Conservation (phyloP, 495 filamentous ascomycete genomes). For the Hypoxylon intermedium region DNA sequence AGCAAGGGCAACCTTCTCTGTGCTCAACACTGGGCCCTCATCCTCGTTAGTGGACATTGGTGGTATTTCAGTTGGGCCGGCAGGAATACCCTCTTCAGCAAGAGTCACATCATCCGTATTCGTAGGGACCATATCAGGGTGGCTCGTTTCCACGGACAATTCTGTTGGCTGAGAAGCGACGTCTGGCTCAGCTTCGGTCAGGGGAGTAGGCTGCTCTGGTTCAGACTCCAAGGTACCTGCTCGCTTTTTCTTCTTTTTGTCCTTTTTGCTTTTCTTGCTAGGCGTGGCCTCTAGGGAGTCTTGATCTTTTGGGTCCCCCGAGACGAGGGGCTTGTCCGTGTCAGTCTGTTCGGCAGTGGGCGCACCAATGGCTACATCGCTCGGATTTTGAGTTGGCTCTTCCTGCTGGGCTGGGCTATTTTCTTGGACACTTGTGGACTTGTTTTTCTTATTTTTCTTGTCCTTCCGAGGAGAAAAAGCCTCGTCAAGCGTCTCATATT, state of each 20-base stretch:
- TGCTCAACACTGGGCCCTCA: not conserved
- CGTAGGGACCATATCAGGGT: not conserved
- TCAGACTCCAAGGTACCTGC: slow-evolving; percentile 19
- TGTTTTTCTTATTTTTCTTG: slow-evolving; percentile 28
- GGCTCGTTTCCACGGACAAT: not conserved
- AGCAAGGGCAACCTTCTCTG: not conserved
- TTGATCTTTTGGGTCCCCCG: slow-evolving; percentile 1
- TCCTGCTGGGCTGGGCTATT: not conserved
- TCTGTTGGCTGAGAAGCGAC: not conserved
- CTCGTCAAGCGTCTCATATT: slow-evolving; percentile 6
- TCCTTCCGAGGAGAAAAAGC: slow-evolving; percentile 9
- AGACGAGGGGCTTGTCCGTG: not conserved
- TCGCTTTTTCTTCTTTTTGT: slow-evolving; percentile 37
- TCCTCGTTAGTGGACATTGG: not conserved
- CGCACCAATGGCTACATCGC: not conserved
- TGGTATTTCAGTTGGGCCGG: not conserved
- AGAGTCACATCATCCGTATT: not conserved
- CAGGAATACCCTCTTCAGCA: not conserved
- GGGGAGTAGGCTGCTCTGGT: slow-evolving; percentile 16
- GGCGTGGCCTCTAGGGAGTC: not conserved
- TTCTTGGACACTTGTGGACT: slow-evolving; percentile 10
- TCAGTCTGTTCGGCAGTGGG: not conserved
- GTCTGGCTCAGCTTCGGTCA: slow-evolving; percentile 11
- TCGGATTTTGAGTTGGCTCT: slow-evolving; percentile 1
- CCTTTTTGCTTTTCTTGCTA: slow-evolving; percentile 23